Conservation (phyloP, 2,329 filamentous ascomycete genomes). For the Scortechinia acanthostroma region DNA sequence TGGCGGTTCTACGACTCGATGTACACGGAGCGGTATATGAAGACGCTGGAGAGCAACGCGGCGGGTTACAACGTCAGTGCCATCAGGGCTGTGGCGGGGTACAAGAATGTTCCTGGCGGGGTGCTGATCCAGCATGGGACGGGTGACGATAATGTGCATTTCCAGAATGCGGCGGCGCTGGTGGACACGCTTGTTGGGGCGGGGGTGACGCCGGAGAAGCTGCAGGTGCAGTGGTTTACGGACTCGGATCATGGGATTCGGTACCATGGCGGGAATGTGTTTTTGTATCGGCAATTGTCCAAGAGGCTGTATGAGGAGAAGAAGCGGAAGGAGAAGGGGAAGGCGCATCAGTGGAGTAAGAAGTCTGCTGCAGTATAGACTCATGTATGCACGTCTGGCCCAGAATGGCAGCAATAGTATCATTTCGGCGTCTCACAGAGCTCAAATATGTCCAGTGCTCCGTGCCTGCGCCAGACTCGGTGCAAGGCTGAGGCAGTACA, state of each 20-base stretch:
- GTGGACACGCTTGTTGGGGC: slow-evolving; percentile 79
- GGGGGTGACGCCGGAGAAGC: slow-evolving; percentile 78
- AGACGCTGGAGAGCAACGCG: slow-evolving; percentile 77
- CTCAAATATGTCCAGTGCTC: too few relatives aligned
- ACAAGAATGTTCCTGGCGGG: slow-evolving; percentile 63
- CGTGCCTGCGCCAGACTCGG: too few relatives aligned
- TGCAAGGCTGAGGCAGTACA: too few relatives aligned
- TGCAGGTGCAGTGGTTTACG: slow-evolving; percentile 92
- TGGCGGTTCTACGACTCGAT: slow-evolving; percentile 93
- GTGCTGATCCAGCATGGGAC: slow-evolving; percentile 90
- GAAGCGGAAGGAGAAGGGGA: too few relatives aligned
- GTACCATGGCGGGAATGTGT: slow-evolving; percentile 84
- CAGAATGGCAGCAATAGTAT: too few relatives aligned
- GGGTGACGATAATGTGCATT: slow-evolving; percentile 95
- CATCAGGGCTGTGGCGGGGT: slow-evolving; percentile 60
- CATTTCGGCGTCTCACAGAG: too few relatives aligned
- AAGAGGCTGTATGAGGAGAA: too few relatives aligned
- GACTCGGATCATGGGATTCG: slow-evolving; percentile 92
- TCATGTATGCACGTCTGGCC: too few relatives aligned
- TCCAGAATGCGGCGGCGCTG: slow-evolving; percentile 85
- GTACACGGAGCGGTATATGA: slow-evolving; percentile 97
- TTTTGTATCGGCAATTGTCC: too few relatives aligned
- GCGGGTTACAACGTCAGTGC: slow-evolving; percentile 76
- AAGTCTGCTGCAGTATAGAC: too few relatives aligned
- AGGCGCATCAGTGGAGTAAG: too few relatives aligned